A percentile compares a stretch with the other conserved stretches of the same genome.
Evolutionary conservation across 257 asterid species (phyloP).

Genomic region (Plectranthus barbatus): DNA sequence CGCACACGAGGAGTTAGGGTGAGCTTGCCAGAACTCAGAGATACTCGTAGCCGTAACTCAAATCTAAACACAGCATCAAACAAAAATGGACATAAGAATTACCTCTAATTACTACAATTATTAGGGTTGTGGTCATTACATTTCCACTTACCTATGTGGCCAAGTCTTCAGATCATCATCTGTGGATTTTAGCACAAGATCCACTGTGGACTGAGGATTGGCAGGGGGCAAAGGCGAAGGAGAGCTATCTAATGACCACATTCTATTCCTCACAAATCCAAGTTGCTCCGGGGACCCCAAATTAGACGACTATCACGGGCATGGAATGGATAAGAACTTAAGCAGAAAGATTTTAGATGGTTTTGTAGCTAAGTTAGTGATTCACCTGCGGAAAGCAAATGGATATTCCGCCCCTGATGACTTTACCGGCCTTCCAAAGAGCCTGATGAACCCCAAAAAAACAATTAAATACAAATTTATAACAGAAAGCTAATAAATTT

Average conservation of each 20-base stretch:
- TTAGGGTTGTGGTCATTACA: background rate
- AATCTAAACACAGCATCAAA: conserved; percentile 43
- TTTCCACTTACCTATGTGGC: conserved; percentile 59
- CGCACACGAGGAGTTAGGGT: conserved; percentile 69
- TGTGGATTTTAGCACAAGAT: conserved; percentile 61
- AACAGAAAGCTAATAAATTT: background rate
- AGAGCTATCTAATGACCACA: conserved; percentile 66
- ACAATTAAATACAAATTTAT: conserved; percentile 9
- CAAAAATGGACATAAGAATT: conserved; percentile 5
- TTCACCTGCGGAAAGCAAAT: conserved; percentile 75
- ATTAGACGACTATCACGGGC: conserved; percentile 39
- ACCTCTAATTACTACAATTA: background rate
- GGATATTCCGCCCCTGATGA: conserved; percentile 56
- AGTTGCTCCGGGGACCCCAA: conserved; percentile 63
- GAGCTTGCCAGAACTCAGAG: conserved; percentile 60
- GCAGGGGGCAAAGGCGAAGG: conserved; percentile 64
- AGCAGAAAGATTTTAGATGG: background rate
- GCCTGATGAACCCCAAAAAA: conserved; percentile 32
- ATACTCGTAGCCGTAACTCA: conserved; percentile 68
- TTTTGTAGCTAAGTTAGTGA: conserved; percentile 6
- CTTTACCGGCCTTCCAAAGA: conserved; percentile 50
- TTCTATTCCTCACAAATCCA: conserved; percentile 70
- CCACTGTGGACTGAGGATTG: conserved; percentile 53
- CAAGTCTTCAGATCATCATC: conserved; percentile 73
- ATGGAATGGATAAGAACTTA: conserved; percentile 18